phyloP scores from a whole-genome alignment of 257 asterid species.

The Gentiana dahurica region DNA sequence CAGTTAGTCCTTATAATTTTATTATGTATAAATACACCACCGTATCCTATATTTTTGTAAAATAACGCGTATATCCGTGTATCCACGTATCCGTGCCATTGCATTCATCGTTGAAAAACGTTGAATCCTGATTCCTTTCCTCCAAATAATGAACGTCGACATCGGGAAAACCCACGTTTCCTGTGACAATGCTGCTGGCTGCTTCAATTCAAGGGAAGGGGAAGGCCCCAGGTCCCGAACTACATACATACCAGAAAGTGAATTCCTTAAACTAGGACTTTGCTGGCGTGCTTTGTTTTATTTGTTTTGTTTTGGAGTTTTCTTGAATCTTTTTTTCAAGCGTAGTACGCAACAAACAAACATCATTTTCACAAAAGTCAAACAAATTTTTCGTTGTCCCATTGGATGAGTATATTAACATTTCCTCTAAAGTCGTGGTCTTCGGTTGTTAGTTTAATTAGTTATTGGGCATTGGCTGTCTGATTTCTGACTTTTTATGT shows the following conservation, averaged over 20 bases:
- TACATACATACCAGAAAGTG: neutral
- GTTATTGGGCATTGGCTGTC: too few relatives aligned
- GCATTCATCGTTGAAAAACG: too few relatives aligned
- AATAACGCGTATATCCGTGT: too few relatives aligned
- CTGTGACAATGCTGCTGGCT: neutral
- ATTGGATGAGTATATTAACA: neutral
- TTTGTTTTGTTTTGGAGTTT: constrained; percentile 1
- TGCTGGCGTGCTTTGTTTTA: constrained; percentile 6
- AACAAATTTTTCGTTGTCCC: constrained; percentile 1
- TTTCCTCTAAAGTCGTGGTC: neutral
- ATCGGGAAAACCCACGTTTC: constrained; percentile 30
- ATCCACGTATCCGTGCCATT: too few relatives aligned
- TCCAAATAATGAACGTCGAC: constrained; percentile 48
- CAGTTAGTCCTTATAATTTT: too few relatives aligned
- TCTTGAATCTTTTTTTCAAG: neutral
- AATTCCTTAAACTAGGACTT: constrained; percentile 3
- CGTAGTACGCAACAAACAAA: neutral
- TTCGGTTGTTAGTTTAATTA: neutral
- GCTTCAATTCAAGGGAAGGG: neutral
- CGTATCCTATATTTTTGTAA: too few relatives aligned
- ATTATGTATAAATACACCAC: too few relatives aligned
- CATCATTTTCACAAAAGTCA: constrained; percentile 1
- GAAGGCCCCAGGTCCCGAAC: neutral
- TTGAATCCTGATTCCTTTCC: constrained; percentile 18
- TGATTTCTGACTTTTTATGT: neutral